Percentiles rank a stretch among this genome's conserved stretches.
Conservation (phyloP, 2,329 filamentous ascomycete genomes). For the Thelonectria rubi region DNA sequence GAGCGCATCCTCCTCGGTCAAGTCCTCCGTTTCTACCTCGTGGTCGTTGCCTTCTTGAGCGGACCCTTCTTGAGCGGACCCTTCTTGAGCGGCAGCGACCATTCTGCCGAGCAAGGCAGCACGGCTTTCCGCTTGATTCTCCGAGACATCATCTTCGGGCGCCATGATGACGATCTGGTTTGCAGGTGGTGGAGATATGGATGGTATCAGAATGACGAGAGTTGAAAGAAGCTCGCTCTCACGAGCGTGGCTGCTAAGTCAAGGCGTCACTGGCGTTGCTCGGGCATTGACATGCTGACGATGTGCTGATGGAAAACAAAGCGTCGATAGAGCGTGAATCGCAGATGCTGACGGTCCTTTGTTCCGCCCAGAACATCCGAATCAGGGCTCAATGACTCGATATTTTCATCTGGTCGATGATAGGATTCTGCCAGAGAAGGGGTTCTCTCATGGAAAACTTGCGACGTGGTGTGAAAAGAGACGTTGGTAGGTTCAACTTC, state of each 20-base stretch:
- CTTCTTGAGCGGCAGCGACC: conserved; percentile 45
- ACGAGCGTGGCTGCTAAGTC: background rate
- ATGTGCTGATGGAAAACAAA: background rate
- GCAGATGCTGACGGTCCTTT: background rate
- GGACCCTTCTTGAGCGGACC: conserved; percentile 28
- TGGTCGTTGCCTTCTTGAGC: conserved; percentile 22
- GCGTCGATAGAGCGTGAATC: background rate
- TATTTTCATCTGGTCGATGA: background rate
- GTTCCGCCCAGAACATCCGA: background rate
- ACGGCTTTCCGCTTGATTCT: conserved; percentile 37
- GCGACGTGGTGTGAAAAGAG: background rate
- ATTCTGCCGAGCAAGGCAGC: conserved; percentile 42
- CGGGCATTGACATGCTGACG: background rate
- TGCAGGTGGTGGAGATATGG: background rate
- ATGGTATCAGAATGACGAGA: background rate
- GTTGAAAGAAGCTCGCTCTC: background rate
- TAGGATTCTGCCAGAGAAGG: background rate
- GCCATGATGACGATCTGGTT: conserved; percentile 36
- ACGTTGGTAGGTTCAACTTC: conserved; percentile 2
- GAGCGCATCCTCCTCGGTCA: conserved; percentile 69
- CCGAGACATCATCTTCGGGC: conserved; percentile 33
- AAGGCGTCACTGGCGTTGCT: background rate
- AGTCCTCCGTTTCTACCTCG: conserved; percentile 36
- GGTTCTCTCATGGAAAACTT: background rate
- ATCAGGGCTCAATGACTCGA: background rate